Evolutionary conservation across 2,329 filamentous ascomycete genomes (phyloP).

Genomic region (Phyllosticta citriasiana): DNA sequence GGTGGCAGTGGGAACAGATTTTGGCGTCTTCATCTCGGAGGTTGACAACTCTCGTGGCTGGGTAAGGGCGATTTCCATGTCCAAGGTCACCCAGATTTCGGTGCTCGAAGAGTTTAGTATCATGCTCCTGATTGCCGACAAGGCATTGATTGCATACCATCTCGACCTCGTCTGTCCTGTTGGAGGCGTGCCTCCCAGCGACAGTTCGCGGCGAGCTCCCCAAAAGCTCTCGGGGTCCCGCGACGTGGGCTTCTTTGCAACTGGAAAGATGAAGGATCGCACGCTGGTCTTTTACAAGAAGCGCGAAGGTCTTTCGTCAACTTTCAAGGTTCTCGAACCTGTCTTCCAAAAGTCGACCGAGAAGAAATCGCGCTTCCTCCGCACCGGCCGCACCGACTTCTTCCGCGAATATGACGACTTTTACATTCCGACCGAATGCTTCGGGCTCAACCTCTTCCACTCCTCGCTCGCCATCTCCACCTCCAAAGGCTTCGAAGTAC

Average conservation of each 20-base stretch:
- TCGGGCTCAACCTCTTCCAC: slow-evolving; percentile 91
- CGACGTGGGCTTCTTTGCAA: slow-evolving; percentile 94
- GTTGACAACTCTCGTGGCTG: slow-evolving; percentile 84
- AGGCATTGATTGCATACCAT: slow-evolving; percentile 84
- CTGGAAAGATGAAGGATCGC: slow-evolving; percentile 93
- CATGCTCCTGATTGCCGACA: slow-evolving; percentile 84
- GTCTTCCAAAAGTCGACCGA: slow-evolving; percentile 88
- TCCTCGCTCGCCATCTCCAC: slow-evolving; percentile 87
- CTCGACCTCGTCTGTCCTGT: slow-evolving; percentile 67
- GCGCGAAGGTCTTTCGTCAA: slow-evolving; percentile 81
- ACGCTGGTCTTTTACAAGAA: slow-evolving; percentile 96
- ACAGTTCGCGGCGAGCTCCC: slow-evolving; percentile 74
- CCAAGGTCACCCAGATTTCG: slow-evolving; percentile 79
- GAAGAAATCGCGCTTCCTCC: slow-evolving; percentile 62
- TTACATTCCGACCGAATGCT: slow-evolving; percentile 93
- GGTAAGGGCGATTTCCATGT: slow-evolving; percentile 67
- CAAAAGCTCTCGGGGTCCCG: slow-evolving; percentile 79
- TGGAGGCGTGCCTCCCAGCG: slow-evolving; percentile 41
- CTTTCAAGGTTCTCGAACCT: slow-evolving; percentile 91
- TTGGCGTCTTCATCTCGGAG: slow-evolving; percentile 84
- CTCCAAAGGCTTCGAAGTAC: slow-evolving; percentile 83
- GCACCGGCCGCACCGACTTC: slow-evolving; percentile 73
- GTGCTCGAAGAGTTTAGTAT: slow-evolving; percentile 94
- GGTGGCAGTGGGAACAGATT: slow-evolving; percentile 91
- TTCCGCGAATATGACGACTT: slow-evolving; percentile 99